Evolutionary conservation across 2,329 filamentous ascomycete species (phyloP), one percentile per base, ranked within the genome.

Genomic region (Aspergillus oerlinghausenensis): DNA sequence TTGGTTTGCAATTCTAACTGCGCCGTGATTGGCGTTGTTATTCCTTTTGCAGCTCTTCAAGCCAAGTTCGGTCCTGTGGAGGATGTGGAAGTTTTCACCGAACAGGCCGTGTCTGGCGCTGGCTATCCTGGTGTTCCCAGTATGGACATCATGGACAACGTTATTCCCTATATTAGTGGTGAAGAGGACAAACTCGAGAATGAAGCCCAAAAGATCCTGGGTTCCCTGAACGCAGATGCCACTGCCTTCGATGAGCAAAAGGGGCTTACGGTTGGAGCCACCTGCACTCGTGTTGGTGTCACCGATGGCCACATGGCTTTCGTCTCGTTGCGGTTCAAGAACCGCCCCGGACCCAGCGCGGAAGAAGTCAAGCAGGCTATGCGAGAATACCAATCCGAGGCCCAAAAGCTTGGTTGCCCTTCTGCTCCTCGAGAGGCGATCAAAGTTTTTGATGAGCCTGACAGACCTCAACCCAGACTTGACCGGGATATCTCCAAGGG

Each of bases 1-100:
- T 79, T 97, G 40, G 91, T 97, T 59, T 97, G 93, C 83, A 97
- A 97, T 80, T 96, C 91, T 63, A 97, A 97, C 79, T 99, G 94
- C 78, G 93, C 93, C 55, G 93, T 97, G 69, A 96, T 97, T 67
- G 93, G 93, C 50, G 85, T 97, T 57, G 93, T 97, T 59, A 95
- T 96, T 61, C 94, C 94, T 25, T 93, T 97, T 70, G 92, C 92
- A 10, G 93, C 93, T 17, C 84, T 97, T 38, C 89, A 96, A 74
- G 84, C 87, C 52, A 86, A 84, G 66, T 96, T 97, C 68, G 94
- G 93, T 48, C 86, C 88, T n/a, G 80, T 88, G 29, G 81, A 84
- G 62, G 77, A 82, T 67, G 89, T 96, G 64, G 88, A 90, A 60
- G 90, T 97, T 52, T 92, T 97, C 66, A 97, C 94, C 47, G 87